A percentile compares a stretch with the other conserved stretches of the same genome.
Conservation (phyloP, 2,329 filamentous ascomycete genomes). For the Fusarium kyushuense region DNA sequence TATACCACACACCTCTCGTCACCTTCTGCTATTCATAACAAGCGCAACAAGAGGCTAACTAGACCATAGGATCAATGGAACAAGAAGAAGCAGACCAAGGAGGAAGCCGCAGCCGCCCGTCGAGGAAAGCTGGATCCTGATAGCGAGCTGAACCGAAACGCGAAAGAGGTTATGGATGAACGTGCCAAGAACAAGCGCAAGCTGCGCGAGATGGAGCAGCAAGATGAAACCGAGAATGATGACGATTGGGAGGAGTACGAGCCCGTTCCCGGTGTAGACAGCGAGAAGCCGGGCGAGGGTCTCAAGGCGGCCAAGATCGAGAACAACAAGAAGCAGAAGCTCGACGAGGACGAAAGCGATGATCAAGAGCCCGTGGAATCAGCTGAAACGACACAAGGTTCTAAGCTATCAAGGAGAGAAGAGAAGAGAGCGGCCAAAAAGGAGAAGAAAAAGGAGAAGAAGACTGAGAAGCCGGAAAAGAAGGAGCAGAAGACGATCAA, state of each 20-base stretch:
- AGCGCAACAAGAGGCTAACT: slow-evolving; percentile 32
- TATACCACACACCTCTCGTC: slow-evolving; percentile 5
- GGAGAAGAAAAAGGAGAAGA: slow-evolving; percentile 60
- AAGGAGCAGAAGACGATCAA: slow-evolving; percentile 57
- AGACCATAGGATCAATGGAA: slow-evolving; percentile 83
- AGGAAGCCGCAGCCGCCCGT: slow-evolving; percentile 84
- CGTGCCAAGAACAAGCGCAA: slow-evolving; percentile 82
- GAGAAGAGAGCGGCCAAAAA: slow-evolving; percentile 65
- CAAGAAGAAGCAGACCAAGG: slow-evolving; percentile 95
- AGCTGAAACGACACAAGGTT: slow-evolving; percentile 59
- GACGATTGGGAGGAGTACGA: slow-evolving; percentile 61
- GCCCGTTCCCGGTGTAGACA: slow-evolving; percentile 65
- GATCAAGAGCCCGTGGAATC: slow-evolving; percentile 43
- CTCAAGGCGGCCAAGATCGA: slow-evolving; percentile 62
- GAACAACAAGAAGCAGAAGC: slow-evolving; percentile 69
- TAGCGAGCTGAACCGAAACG: slow-evolving; percentile 81
- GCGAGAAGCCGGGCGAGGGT: slow-evolving; percentile 73
- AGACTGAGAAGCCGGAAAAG: slow-evolving; percentile 46
- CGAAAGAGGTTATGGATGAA: slow-evolving; percentile 93
- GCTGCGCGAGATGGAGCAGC: slow-evolving; percentile 71
- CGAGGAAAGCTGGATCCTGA: slow-evolving; percentile 92
- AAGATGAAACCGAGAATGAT: slow-evolving; percentile 58
- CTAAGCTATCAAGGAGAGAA: slow-evolving; percentile 65
- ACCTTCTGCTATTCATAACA: neutral
- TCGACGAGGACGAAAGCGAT: slow-evolving; percentile 43